Base-by-base conservation (phyloP, 306 rosid species). In the Echinosophora koreensis region DNA sequence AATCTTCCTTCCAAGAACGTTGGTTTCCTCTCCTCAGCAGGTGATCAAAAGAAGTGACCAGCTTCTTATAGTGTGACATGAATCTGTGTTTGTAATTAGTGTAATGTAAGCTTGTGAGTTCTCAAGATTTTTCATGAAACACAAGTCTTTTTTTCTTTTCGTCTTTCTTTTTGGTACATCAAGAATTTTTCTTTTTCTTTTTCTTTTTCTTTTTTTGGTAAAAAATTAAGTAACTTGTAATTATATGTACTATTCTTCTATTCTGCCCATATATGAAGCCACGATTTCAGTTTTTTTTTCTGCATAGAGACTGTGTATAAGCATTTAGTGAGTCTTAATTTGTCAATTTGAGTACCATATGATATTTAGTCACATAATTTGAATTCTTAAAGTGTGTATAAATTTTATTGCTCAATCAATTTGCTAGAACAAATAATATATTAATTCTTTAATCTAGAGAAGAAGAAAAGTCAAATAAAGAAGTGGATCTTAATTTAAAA, bases 21-120 rank as follows among this genome's bases (percentile, higher is more conserved):
- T 92, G 93, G 97, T 92, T 92, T 57, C 97, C 97, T 69, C 85
- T 90, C 13, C 86, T 92, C 49, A 62, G 80, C 61, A 86, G 83
- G 75, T 87, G 82, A 22, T 22, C 22, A 81, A 81, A 42, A 56
- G 17, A 17, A 50, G 12, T 15, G 27, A 17, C 7, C 6, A 28
- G 5, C 13, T 17, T 66, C 11, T 54, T 32, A 5, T 28, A 0
- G 17, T 1, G 13, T 47, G 34, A 10, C 22, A 63, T 74, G 52
- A 66, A 76, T 35, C 69, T 84, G 37, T 13, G 2, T 61, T 47
- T 81, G 84, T 79, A 69, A 71, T 73, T 68, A 78, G 78, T 64
- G 56, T 66, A 16, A 71, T 64, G 56, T 66, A 13, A 71, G 61
- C 78, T 59, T 80, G 68, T 39, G 54, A 60, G 60, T 52, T 76